Evolutionary conservation across 1,284 basidiomycete genomes (phyloP), one percentile per base, ranked within the genome.

Genomic region (Ustilago shanxiensis): DNA sequence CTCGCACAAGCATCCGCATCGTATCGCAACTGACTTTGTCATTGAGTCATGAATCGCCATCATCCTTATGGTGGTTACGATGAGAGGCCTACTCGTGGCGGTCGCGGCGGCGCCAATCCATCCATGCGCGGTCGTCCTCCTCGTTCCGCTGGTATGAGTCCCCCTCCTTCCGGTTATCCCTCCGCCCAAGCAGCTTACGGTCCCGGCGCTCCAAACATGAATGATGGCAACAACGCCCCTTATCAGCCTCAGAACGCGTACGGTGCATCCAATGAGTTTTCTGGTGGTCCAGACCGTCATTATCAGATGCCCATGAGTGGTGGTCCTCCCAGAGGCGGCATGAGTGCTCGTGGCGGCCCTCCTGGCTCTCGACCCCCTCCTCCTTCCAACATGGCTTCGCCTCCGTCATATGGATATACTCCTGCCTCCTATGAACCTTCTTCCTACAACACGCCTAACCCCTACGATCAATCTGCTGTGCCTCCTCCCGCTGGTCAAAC

Each of bases 61-160:
- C 93, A 94, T 89, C 91, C 93, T 28, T 95, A 94, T 87, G 90
- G 89, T 77, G 89, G 89, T 84, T 93, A 91, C 89, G 92, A 93
- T 73, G 89, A 88, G 64, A 61, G 83, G 74, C 61, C 80, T 33
- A 14, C 72, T 64, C 57, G 80, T 54, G 52, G 80, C 64, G 70
- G 77, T 55, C 69, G 77, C 58, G 66, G 73, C 37, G 45, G 82
- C 50, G 68, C 60, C 26, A 56, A 68, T 41, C 60, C 65, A 35
- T 16, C 62, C 29, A 51, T 59, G 50, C 67, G 64, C 16, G 73
- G 60, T 14, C 65, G 66, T 28, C 70, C 64, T 22, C 65, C 72
- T 20, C 61, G 18, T 49, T 39, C 70, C 35, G 62, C 41, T 53
- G 69, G 49, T 31, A 69, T 75, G 61, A 76, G 72, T 53, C 64